Conservation (phyloP, 257 asterid species). For the Scutellaria barbata region DNA sequence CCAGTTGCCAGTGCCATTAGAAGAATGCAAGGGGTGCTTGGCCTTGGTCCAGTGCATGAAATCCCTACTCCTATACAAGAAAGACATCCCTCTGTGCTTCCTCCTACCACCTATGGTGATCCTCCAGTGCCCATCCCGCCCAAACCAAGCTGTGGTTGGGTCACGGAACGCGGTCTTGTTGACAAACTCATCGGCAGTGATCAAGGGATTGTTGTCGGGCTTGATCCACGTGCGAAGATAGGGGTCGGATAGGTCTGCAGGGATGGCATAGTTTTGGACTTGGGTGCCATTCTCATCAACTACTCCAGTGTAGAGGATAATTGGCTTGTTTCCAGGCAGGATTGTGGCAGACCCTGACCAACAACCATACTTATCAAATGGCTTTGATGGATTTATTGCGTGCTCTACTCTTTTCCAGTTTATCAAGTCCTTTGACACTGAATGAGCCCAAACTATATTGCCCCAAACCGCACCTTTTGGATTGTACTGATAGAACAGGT, state of each 20-base stretch:
- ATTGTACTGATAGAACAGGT: slow-evolving; percentile 87
- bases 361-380: slow-evolving; percentile 65
- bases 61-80: slow-evolving; percentile 58
- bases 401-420: slow-evolving; percentile 64
- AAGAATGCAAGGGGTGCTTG: slow-evolving; percentile 54
- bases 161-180: slow-evolving; percentile 60
- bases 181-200: slow-evolving; percentile 45
- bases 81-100: slow-evolving; percentile 50
- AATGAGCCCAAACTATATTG: slow-evolving; percentile 85
- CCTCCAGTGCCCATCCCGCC: slow-evolving; percentile 63
- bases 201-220: slow-evolving; percentile 63
- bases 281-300: slow-evolving; percentile 49
- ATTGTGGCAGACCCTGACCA: slow-evolving; percentile 88
- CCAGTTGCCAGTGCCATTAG: slow-evolving; percentile 58
- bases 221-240: slow-evolving; percentile 70
- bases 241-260: slow-evolving; percentile 62
- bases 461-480: slow-evolving; percentile 78
- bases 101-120: slow-evolving; percentile 52
- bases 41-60: slow-evolving; percentile 61
- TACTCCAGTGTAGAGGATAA: slow-evolving; percentile 73
- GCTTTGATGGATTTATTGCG: slow-evolving; percentile 70
- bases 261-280: slow-evolving; percentile 72
- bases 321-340: slow-evolving; percentile 66
- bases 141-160: slow-evolving; percentile 83
- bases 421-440: slow-evolving; percentile 71